Evolutionary conservation across 345 rosid species (phyloP), one percentile per base, ranked within the genome.

Genomic region (Eucalyptus microcorys): DNA sequence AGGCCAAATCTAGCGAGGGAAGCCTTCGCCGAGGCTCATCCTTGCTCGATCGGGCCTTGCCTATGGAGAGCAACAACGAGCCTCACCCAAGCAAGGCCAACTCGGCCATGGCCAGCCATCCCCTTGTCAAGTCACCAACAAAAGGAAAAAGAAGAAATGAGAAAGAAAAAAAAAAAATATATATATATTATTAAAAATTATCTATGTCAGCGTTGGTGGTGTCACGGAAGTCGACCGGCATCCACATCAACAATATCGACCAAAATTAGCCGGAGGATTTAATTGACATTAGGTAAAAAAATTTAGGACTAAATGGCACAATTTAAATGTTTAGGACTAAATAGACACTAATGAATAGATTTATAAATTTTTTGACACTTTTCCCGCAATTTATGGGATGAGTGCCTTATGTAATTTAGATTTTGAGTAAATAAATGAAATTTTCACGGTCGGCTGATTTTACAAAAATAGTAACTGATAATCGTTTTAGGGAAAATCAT

Each of bases 141-240:
- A 55, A 53, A 55, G 27, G 61, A 55, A 55, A 24, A 55, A 55
- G 61, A 55, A 55, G 11, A 22, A 22, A 55, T 22, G 61, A 55
- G 30, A 55, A 55, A 55, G 27, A 55, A 55, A 53, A 55, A 22
- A 55, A 1, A 16, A 17, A 6, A 6, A 50, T 2, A 6, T n/a
- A n/a, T n/a, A 50, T 6, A 3, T 22, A 55, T 22, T 55, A 55
- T 53, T 55, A 55, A 55, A 55, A 55, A 53, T 22, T 55, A 7
- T 55, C 4, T 5, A 55, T 24, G 27, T 55, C 1, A 2, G 10
- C 12, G 3, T 24, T 1, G 6, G 0, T 24, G 6, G 5, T 22
- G 8, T 10, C 27, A 55, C 1, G 0, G 4, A 8, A 55, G 61
- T 55, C 6, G 6, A 24, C 0, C 0, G 0, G 3, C 13, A 24